A percentile compares a stretch with the other conserved stretches of the same genome.
phyloP scores from a whole-genome alignment of 2,329 filamentous ascomycete species.

The Cercospora beticola region DNA sequence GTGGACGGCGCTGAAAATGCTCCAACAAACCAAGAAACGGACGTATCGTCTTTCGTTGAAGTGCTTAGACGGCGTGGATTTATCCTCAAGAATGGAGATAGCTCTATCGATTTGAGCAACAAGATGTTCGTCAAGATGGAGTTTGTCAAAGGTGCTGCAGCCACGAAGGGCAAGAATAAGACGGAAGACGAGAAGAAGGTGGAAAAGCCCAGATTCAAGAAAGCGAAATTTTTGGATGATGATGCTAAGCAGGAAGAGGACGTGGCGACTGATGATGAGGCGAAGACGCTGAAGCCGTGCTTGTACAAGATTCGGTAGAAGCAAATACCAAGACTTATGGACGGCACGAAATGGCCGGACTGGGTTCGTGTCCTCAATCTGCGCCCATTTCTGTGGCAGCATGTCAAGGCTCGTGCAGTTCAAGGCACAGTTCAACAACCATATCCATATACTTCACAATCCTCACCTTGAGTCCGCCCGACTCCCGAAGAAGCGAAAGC shows the following conservation, averaged over 20 bases:
- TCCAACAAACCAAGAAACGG: slow-evolving; percentile 65
- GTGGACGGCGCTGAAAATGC: slow-evolving; percentile 66
- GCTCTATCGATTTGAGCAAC: slow-evolving; percentile 76
- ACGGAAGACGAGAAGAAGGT: slow-evolving; percentile 41
- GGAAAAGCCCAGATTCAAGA: slow-evolving; percentile 43
- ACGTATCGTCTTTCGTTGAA: slow-evolving; percentile 82
- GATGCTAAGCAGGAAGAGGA: slow-evolving; percentile 57
- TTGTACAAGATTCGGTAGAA: slow-evolving; percentile 83
- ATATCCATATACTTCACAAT: background rate
- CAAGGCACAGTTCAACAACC: background rate
- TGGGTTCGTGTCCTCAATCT: background rate
- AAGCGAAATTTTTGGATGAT: slow-evolving; percentile 60
- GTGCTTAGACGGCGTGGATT: slow-evolving; percentile 81
- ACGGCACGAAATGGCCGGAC: background rate
- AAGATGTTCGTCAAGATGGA: slow-evolving; percentile 99
- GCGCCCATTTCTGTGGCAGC: background rate
- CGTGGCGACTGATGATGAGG: slow-evolving; percentile 59
- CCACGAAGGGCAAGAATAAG: slow-evolving; percentile 71
- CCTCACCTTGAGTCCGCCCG: background rate
- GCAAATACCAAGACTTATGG: background rate
- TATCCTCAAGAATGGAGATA: slow-evolving; percentile 64
- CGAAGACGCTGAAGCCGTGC: slow-evolving; percentile 85
- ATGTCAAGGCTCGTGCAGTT: background rate
- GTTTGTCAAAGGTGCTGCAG: slow-evolving; percentile 79
- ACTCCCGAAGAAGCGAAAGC: background rate